Base-by-base conservation (phyloP, 2,329 filamentous ascomycete species). In the Botryotinia globosa region DNA sequence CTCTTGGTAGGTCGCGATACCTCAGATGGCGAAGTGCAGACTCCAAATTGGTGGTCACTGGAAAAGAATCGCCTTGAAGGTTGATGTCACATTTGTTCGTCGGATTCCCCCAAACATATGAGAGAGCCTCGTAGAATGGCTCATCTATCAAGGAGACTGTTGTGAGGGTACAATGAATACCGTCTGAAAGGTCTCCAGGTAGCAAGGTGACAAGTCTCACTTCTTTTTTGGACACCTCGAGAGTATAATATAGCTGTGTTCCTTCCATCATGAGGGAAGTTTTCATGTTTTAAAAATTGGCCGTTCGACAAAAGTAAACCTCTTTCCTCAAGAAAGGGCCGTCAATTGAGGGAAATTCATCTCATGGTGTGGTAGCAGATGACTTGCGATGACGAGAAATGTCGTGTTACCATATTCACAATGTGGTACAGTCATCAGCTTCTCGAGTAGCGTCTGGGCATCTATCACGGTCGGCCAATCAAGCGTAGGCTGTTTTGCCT, bases 271-370 rank as follows among this genome's bases (percentile, higher is more conserved):
- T 34, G 16, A 34, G 12, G 32, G 29, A 7, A 34, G 4, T 4
- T 2, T 20, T 20, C 3, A 0, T 3, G 4, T 20, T 10, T 34
- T 2, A 0, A 10, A 22, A 59, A 59, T 12, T 12, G 16, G 20
- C 18, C 29, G 34, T 34, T 34, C 4, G 56, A 29, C 12, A 34
- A 32, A 8, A 22, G 22, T 59, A 12, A 10, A 59, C 18, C 18
- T 59, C 56, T 34, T 59, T 59, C 6, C 14, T 56, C 4, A 18
- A 56, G 14, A 16, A 32, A 32, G 14, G n/a, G 14, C 51, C 3
- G 29, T 29, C 18, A 8, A 18, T 29, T 4, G 32, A 56, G n/a
- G 3, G 14, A 12, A 18, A 56, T 7, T 4, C 14, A 34, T 59
- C 56, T 22, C 29, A 22, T 22, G 32, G 56, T 59, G 56, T 59